These are phyloP conservation scores for Sordaria brevicollis DNA, from an alignment of 495 filamentous ascomycete genomes.

Conservation along the genomic window DNA sequence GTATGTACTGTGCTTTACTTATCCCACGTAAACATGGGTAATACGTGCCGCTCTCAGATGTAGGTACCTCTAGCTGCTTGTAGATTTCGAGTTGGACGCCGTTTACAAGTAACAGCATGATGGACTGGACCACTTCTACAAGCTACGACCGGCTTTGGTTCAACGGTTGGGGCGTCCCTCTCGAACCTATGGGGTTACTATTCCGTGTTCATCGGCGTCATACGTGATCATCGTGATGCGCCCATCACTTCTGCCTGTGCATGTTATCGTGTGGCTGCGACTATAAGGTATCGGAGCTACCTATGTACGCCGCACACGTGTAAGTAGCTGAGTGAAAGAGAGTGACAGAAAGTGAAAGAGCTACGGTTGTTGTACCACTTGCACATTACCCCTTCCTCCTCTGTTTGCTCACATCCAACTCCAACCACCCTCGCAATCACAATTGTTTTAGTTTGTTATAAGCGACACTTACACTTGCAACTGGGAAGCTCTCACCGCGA, in stretches of 20 bases:
- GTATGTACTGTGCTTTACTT: too few species aligned
- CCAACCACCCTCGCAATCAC: not conserved
- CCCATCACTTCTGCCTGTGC: not conserved
- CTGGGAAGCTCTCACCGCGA: not conserved
- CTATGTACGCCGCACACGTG: not conserved
- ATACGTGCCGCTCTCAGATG: not conserved
- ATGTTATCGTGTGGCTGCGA: not conserved
- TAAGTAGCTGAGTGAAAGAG: not conserved
- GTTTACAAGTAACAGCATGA: not conserved
- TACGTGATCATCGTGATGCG: not conserved
- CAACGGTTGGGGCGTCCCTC: not conserved
- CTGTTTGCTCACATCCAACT: not conserved
- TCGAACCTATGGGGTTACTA: not conserved
- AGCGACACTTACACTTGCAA: slow-evolving; percentile 24
- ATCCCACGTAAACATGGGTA: too few species aligned
- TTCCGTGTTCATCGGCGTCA: not conserved
- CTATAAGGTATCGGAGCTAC: not conserved
- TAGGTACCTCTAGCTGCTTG: not conserved
- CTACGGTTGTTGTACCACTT: not conserved
- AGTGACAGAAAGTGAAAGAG: too few species aligned
- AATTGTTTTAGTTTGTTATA: slow-evolving; percentile 34
- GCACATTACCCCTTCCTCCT: not conserved
- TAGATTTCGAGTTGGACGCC: not conserved
- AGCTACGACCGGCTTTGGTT: not conserved
- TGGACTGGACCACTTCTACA: not conserved